Evolutionary conservation across 129 eudicot genomes (phyloP).

Genomic region (Chrysanthemum lavandulifolium): DNA sequence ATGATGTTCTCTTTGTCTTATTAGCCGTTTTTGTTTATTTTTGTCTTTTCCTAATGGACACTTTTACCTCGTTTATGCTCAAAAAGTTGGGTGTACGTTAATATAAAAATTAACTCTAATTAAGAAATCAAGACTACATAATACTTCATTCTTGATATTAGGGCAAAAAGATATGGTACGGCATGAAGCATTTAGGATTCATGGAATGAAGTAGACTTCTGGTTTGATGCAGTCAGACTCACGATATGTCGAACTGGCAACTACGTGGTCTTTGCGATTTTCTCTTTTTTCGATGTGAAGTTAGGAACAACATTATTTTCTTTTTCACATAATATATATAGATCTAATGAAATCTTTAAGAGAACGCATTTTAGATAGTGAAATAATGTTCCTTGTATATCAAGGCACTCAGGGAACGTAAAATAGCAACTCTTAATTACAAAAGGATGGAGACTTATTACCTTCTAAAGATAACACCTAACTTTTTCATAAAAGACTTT

Average conservation of each 20-base stretch:
- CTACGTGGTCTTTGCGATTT: not conserved
- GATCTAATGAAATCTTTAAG: not conserved
- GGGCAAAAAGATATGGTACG: conserved; percentile 29
- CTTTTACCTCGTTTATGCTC: conserved; percentile 8
- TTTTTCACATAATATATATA: not conserved
- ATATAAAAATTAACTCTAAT: not conserved
- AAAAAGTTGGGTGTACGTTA: not conserved
- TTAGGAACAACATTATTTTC: not conserved
- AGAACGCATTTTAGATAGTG: too few relatives aligned
- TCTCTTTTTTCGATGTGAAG: not conserved
- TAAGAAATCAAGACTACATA: conserved; percentile 3
- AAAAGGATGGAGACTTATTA: too few relatives aligned
- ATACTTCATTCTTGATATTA: conserved; percentile 12
- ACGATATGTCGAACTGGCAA: conserved; percentile 11
- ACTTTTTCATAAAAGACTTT: too few relatives aligned
- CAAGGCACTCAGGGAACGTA: too few relatives aligned
- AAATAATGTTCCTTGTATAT: too few relatives aligned
- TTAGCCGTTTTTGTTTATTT: conserved; percentile 7
- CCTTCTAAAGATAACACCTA: too few relatives aligned
- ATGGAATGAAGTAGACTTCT: conserved; percentile 15
- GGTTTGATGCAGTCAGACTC: conserved; percentile 9
- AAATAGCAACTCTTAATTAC: too few relatives aligned
- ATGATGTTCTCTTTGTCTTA: conserved; percentile 11
- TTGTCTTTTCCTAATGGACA: conserved; percentile 12
- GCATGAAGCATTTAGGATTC: conserved; percentile 21